Evolutionary conservation across 495 filamentous ascomycete species (phyloP).

Genomic region (Neurospora sp.): DNA sequence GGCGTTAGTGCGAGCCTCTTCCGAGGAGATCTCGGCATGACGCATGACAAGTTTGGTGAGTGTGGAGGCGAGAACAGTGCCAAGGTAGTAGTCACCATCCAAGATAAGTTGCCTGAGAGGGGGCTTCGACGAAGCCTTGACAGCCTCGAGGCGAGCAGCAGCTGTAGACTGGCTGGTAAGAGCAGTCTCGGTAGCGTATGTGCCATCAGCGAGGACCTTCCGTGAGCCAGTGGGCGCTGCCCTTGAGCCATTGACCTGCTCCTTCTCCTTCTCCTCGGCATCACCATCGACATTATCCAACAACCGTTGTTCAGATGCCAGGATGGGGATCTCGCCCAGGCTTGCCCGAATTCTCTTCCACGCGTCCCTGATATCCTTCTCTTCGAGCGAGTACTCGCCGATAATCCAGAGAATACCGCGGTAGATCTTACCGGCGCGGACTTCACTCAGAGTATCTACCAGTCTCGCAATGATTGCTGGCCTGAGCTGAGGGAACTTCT

Average conservation of each 20-base stretch:
- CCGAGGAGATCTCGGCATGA: conserved; percentile 86
- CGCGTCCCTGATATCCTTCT: conserved; percentile 87
- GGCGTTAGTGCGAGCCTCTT: conserved; percentile 81
- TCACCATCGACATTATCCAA: conserved; percentile 53
- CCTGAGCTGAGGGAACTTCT: conserved; percentile 90
- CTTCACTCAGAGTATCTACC: conserved; percentile 84
- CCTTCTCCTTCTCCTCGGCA: conserved; percentile 46
- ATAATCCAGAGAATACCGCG: conserved; percentile 95
- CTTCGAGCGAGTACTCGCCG: conserved; percentile 91
- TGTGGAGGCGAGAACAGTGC: conserved; percentile 85
- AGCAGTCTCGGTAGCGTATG: conserved; percentile 93
- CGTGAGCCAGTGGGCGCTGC: conserved; percentile 71
- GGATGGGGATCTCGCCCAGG: conserved; percentile 92
- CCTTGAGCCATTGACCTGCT: conserved; percentile 74
- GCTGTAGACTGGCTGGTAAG: conserved; percentile 85
- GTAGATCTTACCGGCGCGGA: conserved; percentile 94
- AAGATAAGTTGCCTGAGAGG: conserved; percentile 91
- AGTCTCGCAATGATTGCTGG: conserved; percentile 77
- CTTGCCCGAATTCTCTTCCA: conserved; percentile 95
- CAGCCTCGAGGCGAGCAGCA: conserved; percentile 86
- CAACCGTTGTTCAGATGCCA: conserved; percentile 88
- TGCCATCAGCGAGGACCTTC: conserved; percentile 91
- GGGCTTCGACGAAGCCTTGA: conserved; percentile 94
- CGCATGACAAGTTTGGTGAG: conserved; percentile 98
- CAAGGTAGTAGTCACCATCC: conserved; percentile 96